Percentiles rank a stretch among this genome's conserved stretches.
Conservation (phyloP, 2,329 filamentous ascomycete species). For the Orbilia oligospora region DNA sequence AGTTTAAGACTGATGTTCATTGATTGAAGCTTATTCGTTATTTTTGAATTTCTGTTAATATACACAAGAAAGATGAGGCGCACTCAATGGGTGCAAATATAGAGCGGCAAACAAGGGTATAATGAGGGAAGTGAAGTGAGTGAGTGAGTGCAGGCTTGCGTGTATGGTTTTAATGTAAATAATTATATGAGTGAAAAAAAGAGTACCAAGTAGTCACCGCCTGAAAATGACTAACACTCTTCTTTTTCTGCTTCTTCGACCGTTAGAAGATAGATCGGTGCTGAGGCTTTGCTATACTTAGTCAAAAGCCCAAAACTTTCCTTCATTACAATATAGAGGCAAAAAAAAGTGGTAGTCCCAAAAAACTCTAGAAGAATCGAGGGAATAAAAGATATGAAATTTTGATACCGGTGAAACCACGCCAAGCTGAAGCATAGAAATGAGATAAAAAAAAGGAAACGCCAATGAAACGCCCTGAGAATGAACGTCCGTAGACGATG, state of each 20-base stretch:
- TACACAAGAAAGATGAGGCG: constrained; percentile 22
- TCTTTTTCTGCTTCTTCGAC: constrained; percentile 1
- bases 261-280: background rate
- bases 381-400: constrained; percentile 23
- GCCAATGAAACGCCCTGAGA: constrained; percentile 51
- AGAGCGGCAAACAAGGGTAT: constrained; percentile 13
- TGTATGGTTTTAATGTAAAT: constrained; percentile 6
- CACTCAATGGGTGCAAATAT: constrained; percentile 11
- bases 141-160: constrained; percentile 6
- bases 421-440: constrained; percentile 21
- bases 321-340: constrained; percentile 25
- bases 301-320: constrained; percentile 12
- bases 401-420: constrained; percentile 37
- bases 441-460: constrained; percentile 28
- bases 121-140: constrained; percentile 6
- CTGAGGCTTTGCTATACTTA: constrained; percentile 22
- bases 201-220: constrained; percentile 18
- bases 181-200: constrained; percentile 7
- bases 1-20: background rate
- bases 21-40: constrained; percentile 8
- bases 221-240: constrained; percentile 13
- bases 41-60: constrained; percentile 10
- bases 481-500: constrained; percentile 54
- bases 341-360: constrained; percentile 34
- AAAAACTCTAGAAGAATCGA: constrained; percentile 27